Conservation (phyloP, 176 grass and related monocot species). For the Oryza australiensis region DNA sequence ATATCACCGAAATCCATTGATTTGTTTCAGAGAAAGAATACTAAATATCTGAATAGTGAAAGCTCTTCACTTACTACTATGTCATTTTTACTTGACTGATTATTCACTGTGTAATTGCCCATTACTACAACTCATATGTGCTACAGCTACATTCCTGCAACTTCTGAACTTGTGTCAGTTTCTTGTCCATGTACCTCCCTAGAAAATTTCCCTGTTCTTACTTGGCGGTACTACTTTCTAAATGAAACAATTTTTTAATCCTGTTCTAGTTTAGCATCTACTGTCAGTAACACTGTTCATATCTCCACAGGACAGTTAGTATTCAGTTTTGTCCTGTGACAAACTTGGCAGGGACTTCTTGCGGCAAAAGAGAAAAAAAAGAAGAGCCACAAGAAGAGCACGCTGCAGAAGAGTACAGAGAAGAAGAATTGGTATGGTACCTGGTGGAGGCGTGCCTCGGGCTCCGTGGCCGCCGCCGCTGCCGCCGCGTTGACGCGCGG, state of each 20-base stretch:
- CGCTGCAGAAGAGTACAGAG: background rate
- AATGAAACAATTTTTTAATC: background rate
- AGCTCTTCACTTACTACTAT: background rate
- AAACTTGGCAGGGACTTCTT: background rate
- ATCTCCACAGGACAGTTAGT: background rate
- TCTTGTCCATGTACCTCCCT: slow-evolving; percentile 1
- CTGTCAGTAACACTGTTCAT: background rate
- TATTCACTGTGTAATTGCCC: background rate
- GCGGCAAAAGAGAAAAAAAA: background rate
- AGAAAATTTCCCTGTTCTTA: background rate
- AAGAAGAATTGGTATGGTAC: slow-evolving; percentile 26
- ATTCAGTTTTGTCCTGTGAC: background rate
- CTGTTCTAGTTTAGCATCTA: background rate
- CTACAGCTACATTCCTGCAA: background rate
- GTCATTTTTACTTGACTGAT: background rate
- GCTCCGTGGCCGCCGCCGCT: background rate
- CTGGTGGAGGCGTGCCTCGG: slow-evolving; percentile 37
- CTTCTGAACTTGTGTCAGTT: slow-evolving; percentile 9
- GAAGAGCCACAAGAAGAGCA: background rate
- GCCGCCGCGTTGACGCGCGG: slow-evolving; percentile 17
- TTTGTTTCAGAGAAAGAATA: background rate
- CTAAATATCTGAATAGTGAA: background rate
- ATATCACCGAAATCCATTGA: background rate
- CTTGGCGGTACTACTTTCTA: background rate
- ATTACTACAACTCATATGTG: too few species aligned